Conservation (phyloP, 164 flowering plant genomes). For the Taxillus chinensis region DNA sequence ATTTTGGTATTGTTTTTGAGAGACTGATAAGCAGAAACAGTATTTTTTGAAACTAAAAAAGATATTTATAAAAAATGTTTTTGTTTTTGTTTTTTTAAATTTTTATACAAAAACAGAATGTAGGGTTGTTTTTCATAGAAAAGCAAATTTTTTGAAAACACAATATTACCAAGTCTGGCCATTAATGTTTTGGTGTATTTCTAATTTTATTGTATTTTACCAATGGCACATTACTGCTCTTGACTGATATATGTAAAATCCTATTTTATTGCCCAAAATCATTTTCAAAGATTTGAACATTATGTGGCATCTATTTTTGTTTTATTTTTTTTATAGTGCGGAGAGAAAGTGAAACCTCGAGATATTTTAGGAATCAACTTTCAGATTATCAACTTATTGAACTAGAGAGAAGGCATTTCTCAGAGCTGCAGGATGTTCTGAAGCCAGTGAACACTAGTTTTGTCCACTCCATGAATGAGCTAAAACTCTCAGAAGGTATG, state of each 20-base stretch:
- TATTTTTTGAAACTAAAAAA: no score
- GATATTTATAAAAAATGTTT: no score
- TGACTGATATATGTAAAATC: neutral
- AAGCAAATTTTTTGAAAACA: no score
- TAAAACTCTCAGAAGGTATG: constrained; percentile 21
- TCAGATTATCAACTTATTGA: constrained; percentile 25
- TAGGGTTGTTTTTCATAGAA: no score
- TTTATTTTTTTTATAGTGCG: constrained; percentile 13
- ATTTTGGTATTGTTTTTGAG: no score
- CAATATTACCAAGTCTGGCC: no score
- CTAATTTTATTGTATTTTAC: neutral
- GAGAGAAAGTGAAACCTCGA: constrained; percentile 18
- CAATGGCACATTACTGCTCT: neutral
- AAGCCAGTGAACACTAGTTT: constrained; percentile 8
- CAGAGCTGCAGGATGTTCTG: constrained; percentile 12
- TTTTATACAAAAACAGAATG: no score
- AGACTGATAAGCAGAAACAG: no score
- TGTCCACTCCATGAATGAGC: constrained; percentile 14
- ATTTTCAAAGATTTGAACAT: neutral
- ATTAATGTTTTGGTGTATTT: neutral
- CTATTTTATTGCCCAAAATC: no score
- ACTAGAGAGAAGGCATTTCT: constrained; percentile 17
- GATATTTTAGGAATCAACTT: constrained; percentile 17
- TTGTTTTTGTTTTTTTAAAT: no score
- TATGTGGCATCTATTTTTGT: neutral